Evolutionary conservation across 2,329 filamentous ascomycete species (phyloP), one percentile per base, ranked within the genome.

Genomic region (Hyphodiscus sp.): DNA sequence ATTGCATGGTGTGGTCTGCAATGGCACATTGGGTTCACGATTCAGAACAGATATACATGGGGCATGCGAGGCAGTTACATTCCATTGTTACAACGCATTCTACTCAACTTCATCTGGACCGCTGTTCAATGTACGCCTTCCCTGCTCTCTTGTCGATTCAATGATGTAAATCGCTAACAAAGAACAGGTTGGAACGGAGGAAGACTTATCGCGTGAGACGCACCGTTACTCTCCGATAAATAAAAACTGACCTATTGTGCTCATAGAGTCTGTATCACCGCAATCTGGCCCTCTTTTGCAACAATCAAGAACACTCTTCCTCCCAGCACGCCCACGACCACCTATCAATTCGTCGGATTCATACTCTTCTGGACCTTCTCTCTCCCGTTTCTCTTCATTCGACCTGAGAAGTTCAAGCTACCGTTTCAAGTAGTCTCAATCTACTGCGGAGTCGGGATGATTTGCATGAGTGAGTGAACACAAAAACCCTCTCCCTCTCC

Each of bases 71-170:
- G 73, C 2, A 74, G 72, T 45, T 78, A 76, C 50, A 74, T 78
- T 30, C 74, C 75, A 0, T 63, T 77, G 16, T 55, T 73, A 7
- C 74, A 77, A 59, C 70, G 76, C 2, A 70, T 75, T 18, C 47
- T 78, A 47, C 67, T 78, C 9, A 77, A 76, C 58, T 76, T 78
- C 51, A 75, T 78, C 45, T 78, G 75, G 75, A 74, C 70, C 41
- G 72, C 74, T 4, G 66, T 76, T 0, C 74, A 77, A 57, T 75
- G 71, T 47, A 26, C 3, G 33, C 16, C 33, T 38, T 13, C 13
- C 33, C 33, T 13, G 2, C 5, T n/a, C 33, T 38, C 33, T n/a
- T 8, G 23, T 26, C 3, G 33, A 2, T 38, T 10, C 5, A 4
- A 10, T 13, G 33, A 2, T 38, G 2, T 6, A n/a, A 15, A 2